phyloP scores from a whole-genome alignment of 2,329 filamentous ascomycete genomes.

The Dichotomopilus funicola region DNA sequence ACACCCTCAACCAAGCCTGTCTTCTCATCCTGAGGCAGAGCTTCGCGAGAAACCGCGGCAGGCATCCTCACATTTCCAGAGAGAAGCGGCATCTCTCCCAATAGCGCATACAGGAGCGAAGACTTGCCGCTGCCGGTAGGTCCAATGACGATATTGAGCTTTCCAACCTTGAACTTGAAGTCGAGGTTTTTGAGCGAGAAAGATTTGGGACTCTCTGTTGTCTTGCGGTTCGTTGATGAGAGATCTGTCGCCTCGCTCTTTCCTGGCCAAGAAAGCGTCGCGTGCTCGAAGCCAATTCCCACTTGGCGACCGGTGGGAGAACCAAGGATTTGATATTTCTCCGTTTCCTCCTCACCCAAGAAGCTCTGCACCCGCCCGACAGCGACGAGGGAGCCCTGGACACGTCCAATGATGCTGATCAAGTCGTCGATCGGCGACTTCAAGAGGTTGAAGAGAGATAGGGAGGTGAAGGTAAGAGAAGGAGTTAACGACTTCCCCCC shows the following conservation, averaged over 20 bases:
- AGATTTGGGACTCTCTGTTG: conserved; percentile 5
- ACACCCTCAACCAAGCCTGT: conserved; percentile 83
- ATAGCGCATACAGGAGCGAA: conserved; percentile 12
- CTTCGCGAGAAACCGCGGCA: conserved; percentile 74
- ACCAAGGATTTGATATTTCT: conserved; percentile 66
- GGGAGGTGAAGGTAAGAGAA: conserved; percentile 86
- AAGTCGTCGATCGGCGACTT: conserved; percentile 88
- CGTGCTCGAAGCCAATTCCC: conserved; percentile 10
- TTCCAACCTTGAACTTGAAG: conserved; percentile 11
- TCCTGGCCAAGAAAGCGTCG: conserved; percentile 10
- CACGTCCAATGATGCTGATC: conserved; percentile 95
- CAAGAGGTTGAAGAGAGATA: conserved; percentile 88
- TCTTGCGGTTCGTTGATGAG: conserved; percentile 5
- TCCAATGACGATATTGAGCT: conserved; percentile 55
- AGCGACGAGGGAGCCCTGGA: conserved; percentile 74
- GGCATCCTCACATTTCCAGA: conserved; percentile 37
- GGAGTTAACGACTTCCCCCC: conserved; percentile 86
- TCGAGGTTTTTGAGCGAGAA: conserved; percentile 8
- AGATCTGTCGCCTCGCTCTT: conserved; percentile 3
- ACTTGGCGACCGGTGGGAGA: neutral
- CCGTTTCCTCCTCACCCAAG: conserved; percentile 82
- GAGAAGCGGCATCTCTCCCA: conserved; percentile 13
- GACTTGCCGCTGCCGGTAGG: conserved; percentile 17
- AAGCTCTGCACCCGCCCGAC: conserved; percentile 93
- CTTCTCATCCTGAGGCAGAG: conserved; percentile 70